Base-by-base conservation (phyloP, 2,329 filamentous ascomycete species). In the Fonsecaea monophora region DNA sequence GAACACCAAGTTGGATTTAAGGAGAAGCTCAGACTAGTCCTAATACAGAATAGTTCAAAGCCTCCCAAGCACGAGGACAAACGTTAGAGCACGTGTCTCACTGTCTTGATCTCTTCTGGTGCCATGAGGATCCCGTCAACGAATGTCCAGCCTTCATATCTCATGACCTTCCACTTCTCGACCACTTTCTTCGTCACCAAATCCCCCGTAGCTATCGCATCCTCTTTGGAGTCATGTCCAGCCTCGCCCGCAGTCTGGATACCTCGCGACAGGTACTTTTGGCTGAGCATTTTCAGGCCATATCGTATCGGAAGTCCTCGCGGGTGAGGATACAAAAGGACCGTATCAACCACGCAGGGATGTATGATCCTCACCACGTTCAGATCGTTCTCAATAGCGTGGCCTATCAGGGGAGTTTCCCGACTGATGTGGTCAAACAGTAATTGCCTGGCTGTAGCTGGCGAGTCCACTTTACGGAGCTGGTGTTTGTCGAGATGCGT, bases 341-440 rank as follows among this genome's bases (percentile, higher is more conserved):
- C 88, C 0, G 94, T 97, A 77, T 98, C 94, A 73, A 97, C 86
- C 62, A 97, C 84, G 0, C 86, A 90, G 0, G 91, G 91, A 73
- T 98, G 95, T 53, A 97, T 89, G 59, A 98, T 85, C 40, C 94
- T 90, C 48, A 90, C 84, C 2, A 90, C 87, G 76, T 97, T 97
- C 63, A 99, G 85, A 74, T 99, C 95, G 75, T 99, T 99, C 74
- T 99, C 95, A 8, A 98, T 87, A 0, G 92, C 94, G 77, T 99
- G 95, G 0, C 95, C 95, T 55, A 99, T 91, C 0, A 99, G 80
- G 0, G 94, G 91, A 0, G 94, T 99, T 0, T 85, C 81, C 0
- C 92, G 91, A 1, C 88, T 85, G 58, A 99, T 84, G 61, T 91
- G 84, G 0, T 86, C 84, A 78, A 96, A 92, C 8, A 99, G 85